A percentile compares a stretch with the other conserved stretches of the same genome.
Conservation (phyloP, 1,284 basidiomycete genomes). For the Rhodotorula sp. region DNA sequence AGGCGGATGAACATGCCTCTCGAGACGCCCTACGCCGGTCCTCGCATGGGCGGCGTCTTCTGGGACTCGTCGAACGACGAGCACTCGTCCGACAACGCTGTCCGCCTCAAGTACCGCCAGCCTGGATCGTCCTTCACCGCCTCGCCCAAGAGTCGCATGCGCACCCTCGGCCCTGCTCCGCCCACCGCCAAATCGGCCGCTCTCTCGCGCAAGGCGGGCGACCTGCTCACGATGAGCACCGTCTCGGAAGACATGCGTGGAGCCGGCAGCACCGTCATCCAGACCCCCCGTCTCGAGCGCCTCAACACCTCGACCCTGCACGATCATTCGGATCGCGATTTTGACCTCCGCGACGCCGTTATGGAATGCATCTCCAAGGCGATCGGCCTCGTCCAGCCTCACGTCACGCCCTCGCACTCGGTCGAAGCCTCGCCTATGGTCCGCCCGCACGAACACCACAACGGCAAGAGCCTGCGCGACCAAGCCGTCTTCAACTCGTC, state of each 20-base stretch:
- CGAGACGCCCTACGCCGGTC: slow-evolving; percentile 43
- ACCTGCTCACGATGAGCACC: slow-evolving; percentile 38
- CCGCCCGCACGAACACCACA: slow-evolving; percentile 26
- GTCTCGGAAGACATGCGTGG: slow-evolving; percentile 18
- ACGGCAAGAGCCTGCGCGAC: slow-evolving; percentile 37
- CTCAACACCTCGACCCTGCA: slow-evolving; percentile 20
- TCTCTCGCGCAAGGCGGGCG: slow-evolving; percentile 33
- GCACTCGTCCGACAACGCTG: neutral
- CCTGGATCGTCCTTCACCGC: slow-evolving; percentile 35
- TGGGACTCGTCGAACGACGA: slow-evolving; percentile 25
- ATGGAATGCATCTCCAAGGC: slow-evolving; percentile 97
- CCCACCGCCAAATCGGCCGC: slow-evolving; percentile 1
- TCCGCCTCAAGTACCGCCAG: slow-evolving; percentile 37
- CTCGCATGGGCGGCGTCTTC: slow-evolving; percentile 45
- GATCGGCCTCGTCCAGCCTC: slow-evolving; percentile 88
- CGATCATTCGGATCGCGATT: slow-evolving; percentile 47
- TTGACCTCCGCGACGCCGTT: slow-evolving; percentile 88
- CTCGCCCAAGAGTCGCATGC: neutral
- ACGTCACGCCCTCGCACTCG: slow-evolving; percentile 50
- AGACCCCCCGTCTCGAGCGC: slow-evolving; percentile 36
- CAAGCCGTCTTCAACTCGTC: slow-evolving; percentile 63
- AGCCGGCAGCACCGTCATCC: neutral
- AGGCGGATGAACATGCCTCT: slow-evolving; percentile 22
- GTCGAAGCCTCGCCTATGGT: slow-evolving; percentile 40
- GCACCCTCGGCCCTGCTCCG: neutral